These are phyloP conservation scores for Ogataea philodendri DNA, from an alignment of 805 yeast genomes.

Conservation along the genomic window DNA sequence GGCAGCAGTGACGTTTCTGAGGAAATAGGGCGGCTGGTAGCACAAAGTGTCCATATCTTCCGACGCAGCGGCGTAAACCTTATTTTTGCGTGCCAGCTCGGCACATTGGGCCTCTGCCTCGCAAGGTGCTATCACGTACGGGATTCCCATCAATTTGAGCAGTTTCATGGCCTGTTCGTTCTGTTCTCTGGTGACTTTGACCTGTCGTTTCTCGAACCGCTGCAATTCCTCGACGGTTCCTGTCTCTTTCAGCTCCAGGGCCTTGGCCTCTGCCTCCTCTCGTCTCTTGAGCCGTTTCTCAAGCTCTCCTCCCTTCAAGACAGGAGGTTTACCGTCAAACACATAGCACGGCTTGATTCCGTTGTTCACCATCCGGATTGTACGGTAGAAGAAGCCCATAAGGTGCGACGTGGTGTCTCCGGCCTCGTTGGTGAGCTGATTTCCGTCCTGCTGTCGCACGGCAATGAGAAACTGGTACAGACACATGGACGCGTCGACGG, in stretches of 20 bases:
- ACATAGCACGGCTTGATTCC: constrained; percentile 97
- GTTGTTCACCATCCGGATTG: constrained; percentile 81
- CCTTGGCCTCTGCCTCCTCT: constrained; percentile 76
- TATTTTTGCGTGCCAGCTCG: constrained; percentile 80
- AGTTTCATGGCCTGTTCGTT: constrained; percentile 90
- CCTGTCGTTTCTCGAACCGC: constrained; percentile 81
- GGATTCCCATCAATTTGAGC: constrained; percentile 89
- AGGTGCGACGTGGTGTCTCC: constrained; percentile 94
- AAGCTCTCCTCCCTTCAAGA: constrained; percentile 86
- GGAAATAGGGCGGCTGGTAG: constrained; percentile 76
- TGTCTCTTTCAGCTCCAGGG: constrained; percentile 73
- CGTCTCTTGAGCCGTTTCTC: constrained; percentile 79
- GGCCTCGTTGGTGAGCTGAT: constrained; percentile 76
- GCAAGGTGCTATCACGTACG: constrained; percentile 89
- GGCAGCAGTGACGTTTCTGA: constrained; percentile 89
- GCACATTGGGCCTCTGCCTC: constrained; percentile 99
- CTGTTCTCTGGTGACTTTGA: constrained; percentile 83
- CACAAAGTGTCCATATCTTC: constrained; percentile 99
- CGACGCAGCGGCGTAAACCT: constrained; percentile 95
- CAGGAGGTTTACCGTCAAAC: constrained; percentile 98
- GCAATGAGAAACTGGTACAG: constrained; percentile 94
- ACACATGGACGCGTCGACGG: constrained; percentile 96
- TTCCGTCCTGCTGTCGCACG: constrained; percentile 97
- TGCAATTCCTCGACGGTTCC: constrained; percentile 76
- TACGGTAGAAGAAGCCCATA: constrained; percentile 95